These are phyloP conservation scores for Setomelanomma holmii DNA, from an alignment of 2,329 filamentous ascomycete genomes.

Conservation along the genomic window DNA sequence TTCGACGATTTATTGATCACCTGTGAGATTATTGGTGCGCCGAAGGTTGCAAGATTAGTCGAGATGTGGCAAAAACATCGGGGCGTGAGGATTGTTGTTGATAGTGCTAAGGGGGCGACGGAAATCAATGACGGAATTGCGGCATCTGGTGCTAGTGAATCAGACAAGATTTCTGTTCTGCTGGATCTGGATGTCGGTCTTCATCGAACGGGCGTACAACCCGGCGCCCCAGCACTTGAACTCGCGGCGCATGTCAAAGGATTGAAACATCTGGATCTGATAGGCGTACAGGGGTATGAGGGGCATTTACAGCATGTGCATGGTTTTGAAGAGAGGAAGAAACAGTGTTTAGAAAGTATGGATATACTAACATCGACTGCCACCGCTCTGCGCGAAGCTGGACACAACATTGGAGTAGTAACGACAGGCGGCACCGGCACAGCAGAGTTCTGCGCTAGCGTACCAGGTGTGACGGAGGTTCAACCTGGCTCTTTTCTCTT, in stretches of 20 bases:
- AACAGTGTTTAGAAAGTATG: constrained; percentile 57
- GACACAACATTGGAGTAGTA: constrained; percentile 57
- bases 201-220: constrained; percentile 57
- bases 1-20: constrained; percentile 61
- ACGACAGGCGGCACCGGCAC: constrained; percentile 62
- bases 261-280: constrained; percentile 51
- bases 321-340: constrained; percentile 51
- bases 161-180: constrained; percentile 51
- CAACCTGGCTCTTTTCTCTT: constrained; percentile 64
- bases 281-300: constrained; percentile 62
- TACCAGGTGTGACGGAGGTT: constrained; percentile 61
- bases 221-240: constrained; percentile 50
- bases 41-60: constrained; percentile 57
- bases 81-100: constrained; percentile 56
- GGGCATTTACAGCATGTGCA: constrained; percentile 62
- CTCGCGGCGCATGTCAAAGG: constrained; percentile 51
- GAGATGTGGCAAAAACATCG: constrained; percentile 52
- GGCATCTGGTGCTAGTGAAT: constrained; percentile 36
- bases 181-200: constrained; percentile 61
- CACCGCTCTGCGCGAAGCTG: constrained; percentile 50
- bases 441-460: constrained; percentile 60
- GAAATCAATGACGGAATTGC: constrained; percentile 56
- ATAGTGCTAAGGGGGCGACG: constrained; percentile 54
- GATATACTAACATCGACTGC: constrained; percentile 54
- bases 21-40: constrained; percentile 57